Evolutionary conservation across 2,329 filamentous ascomycete genomes (phyloP).

Genomic region (Pseudogymnoascus sp.): DNA sequence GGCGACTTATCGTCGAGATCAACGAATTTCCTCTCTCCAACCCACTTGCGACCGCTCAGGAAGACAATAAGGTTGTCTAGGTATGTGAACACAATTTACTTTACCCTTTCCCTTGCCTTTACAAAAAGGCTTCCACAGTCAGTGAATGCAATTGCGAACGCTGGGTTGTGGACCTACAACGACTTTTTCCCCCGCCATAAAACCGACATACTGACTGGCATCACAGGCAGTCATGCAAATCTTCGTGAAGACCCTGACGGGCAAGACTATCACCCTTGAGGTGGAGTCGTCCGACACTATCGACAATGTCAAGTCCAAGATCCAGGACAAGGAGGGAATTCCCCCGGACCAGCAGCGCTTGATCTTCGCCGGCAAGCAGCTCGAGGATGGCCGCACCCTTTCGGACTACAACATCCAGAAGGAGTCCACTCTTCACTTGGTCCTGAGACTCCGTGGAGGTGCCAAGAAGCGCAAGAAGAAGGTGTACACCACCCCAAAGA

Average conservation of each 20-base stretch:
- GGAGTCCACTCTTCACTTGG: conserved; percentile 96
- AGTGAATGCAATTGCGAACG: neutral
- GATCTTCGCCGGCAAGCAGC: conserved; percentile 99
- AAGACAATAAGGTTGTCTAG: conserved; percentile 30
- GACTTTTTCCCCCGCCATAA: neutral
- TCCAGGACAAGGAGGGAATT: conserved; percentile 98
- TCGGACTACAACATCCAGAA: conserved; percentile 99
- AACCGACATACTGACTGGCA: neutral
- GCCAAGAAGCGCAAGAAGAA: conserved; percentile 99
- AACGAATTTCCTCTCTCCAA: conserved; percentile 13
- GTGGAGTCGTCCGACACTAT: conserved; percentile 99
- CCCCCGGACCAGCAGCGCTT: conserved; percentile 98
- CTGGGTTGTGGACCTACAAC: neutral
- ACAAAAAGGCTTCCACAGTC: neutral
- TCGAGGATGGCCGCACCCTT: conserved; percentile 97
- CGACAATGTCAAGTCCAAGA: conserved; percentile 99
- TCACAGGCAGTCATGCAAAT: conserved; percentile 58
- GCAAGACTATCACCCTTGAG: conserved; percentile 99
- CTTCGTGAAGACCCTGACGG: conserved; percentile 81
- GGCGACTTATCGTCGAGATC: neutral
- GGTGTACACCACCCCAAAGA: conserved; percentile 99
- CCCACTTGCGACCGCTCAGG: conserved; percentile 23
- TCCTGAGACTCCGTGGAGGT: conserved; percentile 96
- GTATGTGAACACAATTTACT: conserved; percentile 16
- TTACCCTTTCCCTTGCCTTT: neutral